phyloP scores from a whole-genome alignment of 805 yeast species.

The Yarrowia sp. region DNA sequence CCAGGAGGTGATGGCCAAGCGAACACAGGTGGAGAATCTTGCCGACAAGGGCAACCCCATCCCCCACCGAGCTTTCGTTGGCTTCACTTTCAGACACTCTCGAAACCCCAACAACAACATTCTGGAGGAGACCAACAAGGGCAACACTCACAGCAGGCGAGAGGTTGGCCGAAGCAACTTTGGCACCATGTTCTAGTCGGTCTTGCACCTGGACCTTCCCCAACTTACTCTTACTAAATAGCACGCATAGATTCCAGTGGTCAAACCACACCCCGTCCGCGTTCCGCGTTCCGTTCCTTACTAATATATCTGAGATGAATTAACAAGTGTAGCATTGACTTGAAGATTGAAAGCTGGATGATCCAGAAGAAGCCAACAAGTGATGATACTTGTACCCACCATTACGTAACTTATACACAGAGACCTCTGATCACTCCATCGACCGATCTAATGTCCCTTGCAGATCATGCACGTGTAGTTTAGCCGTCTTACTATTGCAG shows the following conservation, averaged over 20 bases:
- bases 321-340: not conserved
- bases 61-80: conserved; percentile 73
- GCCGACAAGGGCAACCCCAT: conserved; percentile 62
- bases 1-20: conserved; percentile 93
- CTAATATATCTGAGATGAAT: not conserved
- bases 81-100: conserved; percentile 92
- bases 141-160: conserved; percentile 4
- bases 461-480: conserved; percentile 6
- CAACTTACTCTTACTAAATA: not conserved
- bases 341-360: too few species aligned
- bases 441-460: not conserved
- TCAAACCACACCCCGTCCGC: not conserved
- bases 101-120: conserved; percentile 29
- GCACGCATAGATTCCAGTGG: conserved; percentile 2
- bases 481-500: not conserved
- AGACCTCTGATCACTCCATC: too few species aligned
- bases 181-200: conserved; percentile 22
- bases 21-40: conserved; percentile 75
- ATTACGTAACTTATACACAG: too few species aligned
- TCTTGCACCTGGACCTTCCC: not conserved
- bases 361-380: too few species aligned
- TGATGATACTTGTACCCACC: too few species aligned
- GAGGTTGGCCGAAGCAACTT: conserved; percentile 16
- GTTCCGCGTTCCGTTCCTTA: not conserved
- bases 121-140: conserved; percentile 23